phyloP scores from a whole-genome alignment of 768 basidiomycete genomes.

The Lyophyllum shimeji region DNA sequence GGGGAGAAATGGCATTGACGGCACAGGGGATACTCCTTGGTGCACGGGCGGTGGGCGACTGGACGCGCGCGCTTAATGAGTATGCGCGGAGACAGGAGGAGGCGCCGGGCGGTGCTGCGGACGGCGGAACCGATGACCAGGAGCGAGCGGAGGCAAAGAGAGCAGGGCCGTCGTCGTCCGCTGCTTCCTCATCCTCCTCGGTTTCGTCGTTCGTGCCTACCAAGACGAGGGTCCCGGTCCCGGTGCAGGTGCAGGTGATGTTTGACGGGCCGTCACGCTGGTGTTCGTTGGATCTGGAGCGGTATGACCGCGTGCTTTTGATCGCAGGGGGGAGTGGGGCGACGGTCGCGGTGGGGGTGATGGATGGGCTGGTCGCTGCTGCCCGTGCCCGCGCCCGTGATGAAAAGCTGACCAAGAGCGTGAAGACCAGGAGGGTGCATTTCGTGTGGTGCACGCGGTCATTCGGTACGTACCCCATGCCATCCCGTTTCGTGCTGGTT shows the following conservation, averaged over 20 bases:
- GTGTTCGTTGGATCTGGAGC: conserved; percentile 64
- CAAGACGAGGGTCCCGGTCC: conserved; percentile 24
- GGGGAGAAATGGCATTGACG: background rate
- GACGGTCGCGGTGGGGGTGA: conserved; percentile 76
- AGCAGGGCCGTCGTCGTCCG: too few relatives aligned
- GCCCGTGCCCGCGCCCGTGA: conserved; percentile 27
- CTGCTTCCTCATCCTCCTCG: background rate
- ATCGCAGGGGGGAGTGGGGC: conserved; percentile 84
- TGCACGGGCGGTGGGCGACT: conserved; percentile 66
- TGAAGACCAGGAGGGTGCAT: conserved; percentile 64
- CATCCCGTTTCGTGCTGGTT: too few relatives aligned
- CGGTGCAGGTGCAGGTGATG: conserved; percentile 73
- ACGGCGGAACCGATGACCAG: too few relatives aligned
- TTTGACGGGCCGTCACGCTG: conserved; percentile 90
- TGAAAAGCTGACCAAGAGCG: too few relatives aligned
- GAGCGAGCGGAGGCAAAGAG: too few relatives aligned
- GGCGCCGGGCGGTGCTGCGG: too few relatives aligned
- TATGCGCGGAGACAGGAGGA: conserved; percentile 44
- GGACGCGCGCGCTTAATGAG: conserved; percentile 66
- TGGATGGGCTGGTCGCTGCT: conserved; percentile 59
- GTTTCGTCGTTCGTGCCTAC: too few relatives aligned
- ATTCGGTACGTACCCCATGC: too few relatives aligned
- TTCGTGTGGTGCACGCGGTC: conserved; percentile 82
- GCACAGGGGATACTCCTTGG: conserved; percentile 58
- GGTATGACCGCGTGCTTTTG: conserved; percentile 70